phyloP scores from a whole-genome alignment of 345 rosid genomes.

The Dipteronia dyeriana region DNA sequence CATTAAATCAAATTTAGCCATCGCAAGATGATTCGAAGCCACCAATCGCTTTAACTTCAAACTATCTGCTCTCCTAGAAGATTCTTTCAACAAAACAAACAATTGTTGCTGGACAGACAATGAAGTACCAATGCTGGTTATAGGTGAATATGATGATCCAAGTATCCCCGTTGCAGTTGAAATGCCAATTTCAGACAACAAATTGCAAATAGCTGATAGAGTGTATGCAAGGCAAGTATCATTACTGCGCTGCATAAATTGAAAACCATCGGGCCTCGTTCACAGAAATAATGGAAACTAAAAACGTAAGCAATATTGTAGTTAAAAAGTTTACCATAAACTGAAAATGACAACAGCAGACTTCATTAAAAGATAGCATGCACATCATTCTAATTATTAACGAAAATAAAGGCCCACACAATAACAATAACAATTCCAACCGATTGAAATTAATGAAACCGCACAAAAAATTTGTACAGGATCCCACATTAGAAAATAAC shows the following conservation, averaged over 20 bases:
- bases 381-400: neutral
- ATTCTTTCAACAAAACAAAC: conserved; percentile 78
- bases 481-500: no score
- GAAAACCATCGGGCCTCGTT: conserved; percentile 20
- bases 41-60: conserved; percentile 75
- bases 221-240: conserved; percentile 97
- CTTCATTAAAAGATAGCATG: conserved; percentile 8
- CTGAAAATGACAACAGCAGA: conserved; percentile 1
- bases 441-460: no score
- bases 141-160: conserved; percentile 75
- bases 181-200: conserved; percentile 84
- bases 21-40: conserved; percentile 91
- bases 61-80: conserved; percentile 85
- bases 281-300: conserved; percentile 1
- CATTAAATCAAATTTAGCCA: conserved; percentile 91
- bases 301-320: neutral
- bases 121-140: conserved; percentile 59
- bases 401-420: neutral
- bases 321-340: neutral
- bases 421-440: neutral
- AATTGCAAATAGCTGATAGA: conserved; percentile 83
- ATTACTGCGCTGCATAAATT: conserved; percentile 72
- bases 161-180: conserved; percentile 66
- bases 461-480: no score
- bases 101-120: conserved; percentile 86